Evolutionary conservation across 148 eudicot species (phyloP).

Genomic region (Heliamphora exappendiculata): DNA sequence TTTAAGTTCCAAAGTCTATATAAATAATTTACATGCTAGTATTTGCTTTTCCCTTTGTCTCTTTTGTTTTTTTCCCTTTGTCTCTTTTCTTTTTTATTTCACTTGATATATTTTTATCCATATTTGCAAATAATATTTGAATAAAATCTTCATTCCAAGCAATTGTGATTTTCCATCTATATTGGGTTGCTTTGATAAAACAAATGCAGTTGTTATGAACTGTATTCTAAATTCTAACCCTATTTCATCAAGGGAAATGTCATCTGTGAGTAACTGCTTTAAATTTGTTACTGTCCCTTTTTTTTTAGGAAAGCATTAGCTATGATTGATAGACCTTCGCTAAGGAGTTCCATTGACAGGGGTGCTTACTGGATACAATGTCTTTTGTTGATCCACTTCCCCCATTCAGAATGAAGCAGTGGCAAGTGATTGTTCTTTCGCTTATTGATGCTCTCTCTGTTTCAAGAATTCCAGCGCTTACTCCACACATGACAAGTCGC

Average conservation of each 20-base stretch:
- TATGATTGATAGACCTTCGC: neutral
- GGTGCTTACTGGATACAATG: slow-evolving; percentile 67
- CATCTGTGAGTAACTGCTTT: neutral
- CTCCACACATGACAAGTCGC: slow-evolving; percentile 52
- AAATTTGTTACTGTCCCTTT: neutral
- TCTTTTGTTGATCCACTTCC: slow-evolving; percentile 88
- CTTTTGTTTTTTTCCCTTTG: neutral
- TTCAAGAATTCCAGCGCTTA: slow-evolving; percentile 66
- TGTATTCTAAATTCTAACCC: neutral
- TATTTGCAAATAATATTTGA: neutral
- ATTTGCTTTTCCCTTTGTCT: neutral
- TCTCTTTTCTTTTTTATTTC: neutral
- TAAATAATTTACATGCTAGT: neutral
- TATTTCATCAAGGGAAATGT: neutral
- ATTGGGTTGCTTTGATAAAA: neutral
- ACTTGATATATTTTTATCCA: neutral
- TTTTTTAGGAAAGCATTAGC: neutral
- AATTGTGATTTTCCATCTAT: neutral
- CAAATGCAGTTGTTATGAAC: neutral
- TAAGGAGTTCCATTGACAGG: slow-evolving; percentile 31
- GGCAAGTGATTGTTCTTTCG: slow-evolving; percentile 79
- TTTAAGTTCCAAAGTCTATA: neutral
- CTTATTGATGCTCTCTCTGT: slow-evolving; percentile 88
- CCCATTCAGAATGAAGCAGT: slow-evolving; percentile 69
- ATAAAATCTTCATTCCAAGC: neutral